Evolutionary conservation across 345 rosid genomes (phyloP), one percentile per base, ranked within the genome.

Genomic region (Rubroshorea leprosula): DNA sequence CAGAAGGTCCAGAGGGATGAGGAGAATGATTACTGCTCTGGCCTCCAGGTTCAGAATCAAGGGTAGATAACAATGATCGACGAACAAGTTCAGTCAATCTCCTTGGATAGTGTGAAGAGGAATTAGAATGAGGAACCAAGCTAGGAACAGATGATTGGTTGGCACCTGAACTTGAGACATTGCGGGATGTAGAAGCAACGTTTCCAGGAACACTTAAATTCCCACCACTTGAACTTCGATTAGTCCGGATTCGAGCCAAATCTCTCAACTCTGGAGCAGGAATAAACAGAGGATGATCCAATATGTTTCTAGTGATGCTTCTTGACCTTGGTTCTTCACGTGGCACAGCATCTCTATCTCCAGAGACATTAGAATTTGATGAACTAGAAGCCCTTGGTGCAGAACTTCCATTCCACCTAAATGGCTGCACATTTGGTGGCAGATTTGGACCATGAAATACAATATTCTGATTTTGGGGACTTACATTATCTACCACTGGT

Each of bases 51-150:
- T 78, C 92, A 31, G 76, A 44, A 55, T 58, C 71, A 64, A 64
- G 57, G 25, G 89, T 69, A 70, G 89, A 58, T 65, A 83, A 63
- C 62, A 88, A 71, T 2, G 98, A 88, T 48, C 88, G 81, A 48
- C 83, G 88, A 27, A 81, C 79, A 67, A 76, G 73, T 64, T 84
- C 98, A 12, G 92, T 73, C 60, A 81, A 62, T 57, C 95, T 80
- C n/a, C 83, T 75, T 7, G 86, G 91, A 69, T 72, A 73, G 13
- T 69, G 78, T 20, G 73, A 47, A n/a, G 73, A 63, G 45, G 75
- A 69, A 74, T 62, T 83, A 53, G 71, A 71, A 69, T 74, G 82
- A 63, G 89, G 68, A 61, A 60, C 73, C 77, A 66, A 75, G 24
- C 73, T 46, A 58, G 74, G 78, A 63, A 59, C 72, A 65, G 87